phyloP scores from a whole-genome alignment of 768 basidiomycete species.

The Russula griseocarnosa region DNA sequence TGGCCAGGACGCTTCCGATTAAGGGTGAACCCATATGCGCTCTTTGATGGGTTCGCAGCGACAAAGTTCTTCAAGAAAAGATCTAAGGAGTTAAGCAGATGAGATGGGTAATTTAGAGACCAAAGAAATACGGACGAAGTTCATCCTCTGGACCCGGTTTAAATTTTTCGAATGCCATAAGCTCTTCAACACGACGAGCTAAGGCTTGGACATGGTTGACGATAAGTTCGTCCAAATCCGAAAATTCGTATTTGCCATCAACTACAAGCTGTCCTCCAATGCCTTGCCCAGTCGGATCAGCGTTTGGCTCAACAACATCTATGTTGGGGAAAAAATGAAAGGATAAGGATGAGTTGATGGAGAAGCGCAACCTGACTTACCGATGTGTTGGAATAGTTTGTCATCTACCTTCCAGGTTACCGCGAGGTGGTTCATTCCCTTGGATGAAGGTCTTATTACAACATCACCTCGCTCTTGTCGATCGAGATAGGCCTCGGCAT shows the following conservation, averaged over 20 bases:
- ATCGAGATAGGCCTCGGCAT: constrained; percentile 87
- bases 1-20: constrained; percentile 89
- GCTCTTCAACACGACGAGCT: constrained; percentile 86
- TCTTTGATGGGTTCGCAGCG: constrained; percentile 89
- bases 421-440: constrained; percentile 88
- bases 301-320: constrained; percentile 69
- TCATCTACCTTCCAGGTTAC: constrained; percentile 99
- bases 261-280: constrained; percentile 64
- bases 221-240: constrained; percentile 94
- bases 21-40: constrained; percentile 92
- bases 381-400: constrained; percentile 92
- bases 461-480: constrained; percentile 93
- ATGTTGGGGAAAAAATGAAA: constrained; percentile 3
- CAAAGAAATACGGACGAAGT: constrained; percentile 62
- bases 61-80: constrained; percentile 84
- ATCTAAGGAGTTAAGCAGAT: constrained; percentile 46
- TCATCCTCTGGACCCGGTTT: constrained; percentile 84
- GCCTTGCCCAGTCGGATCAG: constrained; percentile 64
- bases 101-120: constrained; percentile 6
- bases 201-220: constrained; percentile 96
- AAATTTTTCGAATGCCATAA: constrained; percentile 95
- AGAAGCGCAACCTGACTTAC: constrained; percentile 41
- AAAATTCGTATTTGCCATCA: constrained; percentile 75
- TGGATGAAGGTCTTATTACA: constrained; percentile 93
- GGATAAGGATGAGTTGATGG: background rate